Base-by-base conservation (phyloP, 345 rosid genomes). In the Eucalyptus guilfoylei region DNA sequence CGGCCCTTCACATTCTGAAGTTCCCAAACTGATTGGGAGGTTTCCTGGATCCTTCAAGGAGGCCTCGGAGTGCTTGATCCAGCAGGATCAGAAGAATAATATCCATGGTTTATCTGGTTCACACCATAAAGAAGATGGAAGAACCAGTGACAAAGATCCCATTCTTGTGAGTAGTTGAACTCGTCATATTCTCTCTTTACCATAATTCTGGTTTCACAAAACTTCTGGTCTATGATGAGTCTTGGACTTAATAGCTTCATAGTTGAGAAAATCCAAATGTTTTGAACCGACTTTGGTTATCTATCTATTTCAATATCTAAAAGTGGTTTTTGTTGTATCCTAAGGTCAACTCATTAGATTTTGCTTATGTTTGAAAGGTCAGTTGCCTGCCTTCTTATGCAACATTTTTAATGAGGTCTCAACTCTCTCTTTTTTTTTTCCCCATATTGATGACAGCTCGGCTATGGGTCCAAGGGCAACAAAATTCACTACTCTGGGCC, bases 401-500 rank as follows among this genome's bases (percentile, higher is more conserved):
- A 37, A 32, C 14, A 45, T 67, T n/a, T 24, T 15, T 67, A 69
- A 69, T 67, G 42, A 32, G 55, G 69, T 62, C 28, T 42, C n/a
- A 67, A 45, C 32, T 47, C n/a, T 67, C 14, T n/a, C 17, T 10
- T 13, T 64, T 15, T 62, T 32, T 64, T 45, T 17, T 14, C 34
- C 12, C 58, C 49, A 80, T 60, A 24, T 86, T 93, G 85, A 40
- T 76, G 45, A 76, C 44, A 98, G 98, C 91, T 96, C 89, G 98
- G 97, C 23, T 96, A 97, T 80, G 98, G 99, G 54, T 97, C 99
- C 81, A 97, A 95, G 94, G 99, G 96, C 67, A 96, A 93, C 89
- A 98, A 96, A 92, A 97, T 95, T 86, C 98, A 98, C 92, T 98
- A 98, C 89, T 98, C 99, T 19, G 99, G 99, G 60, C 99, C 99